Evolutionary conservation across 1,284 basidiomycete species (phyloP), one percentile per base, ranked within the genome.

Genomic region (Hemileia vastatrix): DNA sequence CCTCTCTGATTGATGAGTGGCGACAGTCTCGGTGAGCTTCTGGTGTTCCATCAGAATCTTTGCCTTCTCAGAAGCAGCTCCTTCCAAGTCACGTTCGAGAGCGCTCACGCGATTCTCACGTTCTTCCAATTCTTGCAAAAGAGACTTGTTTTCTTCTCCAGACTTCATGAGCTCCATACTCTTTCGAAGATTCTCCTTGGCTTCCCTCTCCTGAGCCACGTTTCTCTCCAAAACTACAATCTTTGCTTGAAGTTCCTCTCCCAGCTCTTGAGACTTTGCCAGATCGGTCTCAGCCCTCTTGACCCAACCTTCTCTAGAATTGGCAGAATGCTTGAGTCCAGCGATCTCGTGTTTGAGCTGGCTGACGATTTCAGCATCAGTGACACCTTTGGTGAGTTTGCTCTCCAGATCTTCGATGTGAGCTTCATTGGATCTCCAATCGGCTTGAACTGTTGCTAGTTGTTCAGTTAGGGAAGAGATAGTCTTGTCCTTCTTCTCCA

Each of bases 401-500:
- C 86, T 84, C 76, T 97, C 93, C 27, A 97, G 80, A 74, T 96
- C 92, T 49, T 84, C 86, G 23, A 96, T 86, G 76, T 97, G 95
- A 1, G 86, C 88, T 81, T 97, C 92, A 24, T 88, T 90, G 0
- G 90, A 88, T n/a, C n/a, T n/a, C n/a, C n/a, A n/a, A n/a, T 70
- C 67, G 53, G 69, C 68, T 36, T 71, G 69, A 27, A 73, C 49
- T 58, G 71, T 71, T 54, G 36, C 62, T 43, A 73, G 65, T 9
- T 67, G 65, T 2, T 68, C 56, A 51, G 71, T 69, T n/a, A 73
- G 68, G 24, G 71, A 67, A 32, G 63, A 67, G 3, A 73, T 58
- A 2, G 60, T 64, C 18, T 63, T 23, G 57, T 73, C 71, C 49
- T 69, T 67, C 24, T 63, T 57, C 24, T 71, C 70, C 44, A 73